Base-by-base conservation (phyloP, 495 filamentous ascomycete genomes). In the Penicillium cinerascens region DNA sequence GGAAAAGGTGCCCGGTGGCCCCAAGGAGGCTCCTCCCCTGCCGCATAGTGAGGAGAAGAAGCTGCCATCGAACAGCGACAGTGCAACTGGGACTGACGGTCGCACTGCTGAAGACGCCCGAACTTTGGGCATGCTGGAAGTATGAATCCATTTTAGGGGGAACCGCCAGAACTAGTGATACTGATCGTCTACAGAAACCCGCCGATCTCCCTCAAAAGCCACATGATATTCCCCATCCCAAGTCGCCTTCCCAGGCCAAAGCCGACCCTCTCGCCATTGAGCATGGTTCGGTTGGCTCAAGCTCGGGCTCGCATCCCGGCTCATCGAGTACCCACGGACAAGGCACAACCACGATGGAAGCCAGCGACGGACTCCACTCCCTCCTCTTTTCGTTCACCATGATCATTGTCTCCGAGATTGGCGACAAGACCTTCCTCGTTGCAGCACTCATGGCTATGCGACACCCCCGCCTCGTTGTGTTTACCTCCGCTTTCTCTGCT, bases 361-460 rank as follows among this genome's bases (percentile, higher is more conserved):
- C 91, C 47, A 87, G 89, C 49, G 87, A 85, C 58, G 88, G 91
- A 0, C 78, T 96, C 47, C 93, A 98, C 68, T 97, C 93, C 9
- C 93, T 93, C 61, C 58, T 92, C 21, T 87, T 97, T 43, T 93
- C 93, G 7, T 83, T 96, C 47, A 90, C 91, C 51, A 97, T 97
- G 93, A 98, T 98, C 54, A 78, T 97, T 48, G 88, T 97, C 60
- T 97, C 93, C 54, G 93, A 98, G 67, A 85, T 98, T 65, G 93
- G 93, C 52, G 93, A 98, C 81, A 98, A 98, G 70, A 98, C 93
- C 0, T 98, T 98, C 74, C 79, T 98, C 37, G 90, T 98, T 39
- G 93, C 93, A 13, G 93, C 93, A 21, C 79, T 98, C 18, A 98
- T 98, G 93, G 93, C 93, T 2, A 98, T 98, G 93, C 90, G 96